Base-by-base conservation (phyloP, 345 rosid species). In the Barbarea vulgaris region DNA sequence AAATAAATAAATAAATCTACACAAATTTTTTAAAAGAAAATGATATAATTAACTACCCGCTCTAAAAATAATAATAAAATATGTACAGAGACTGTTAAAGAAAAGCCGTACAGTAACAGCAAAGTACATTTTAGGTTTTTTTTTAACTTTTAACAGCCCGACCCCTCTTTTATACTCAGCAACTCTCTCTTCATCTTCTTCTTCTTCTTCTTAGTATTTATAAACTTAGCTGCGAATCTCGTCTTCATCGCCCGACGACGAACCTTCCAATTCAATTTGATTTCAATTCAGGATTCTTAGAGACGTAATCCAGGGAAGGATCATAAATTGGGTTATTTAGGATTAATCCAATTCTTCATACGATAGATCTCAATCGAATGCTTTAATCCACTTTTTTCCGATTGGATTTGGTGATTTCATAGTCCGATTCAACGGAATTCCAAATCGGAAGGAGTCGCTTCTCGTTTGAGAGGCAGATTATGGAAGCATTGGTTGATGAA, bases 161-260 rank as follows among this genome's bases (percentile, higher is more conserved):
- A 22, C 56, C 55, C 75, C 46, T 69, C 48, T 69, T 30, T 66
- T 57, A 67, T 11, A 74, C 39, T n/a, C 22, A 39, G 56, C 48
- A 52, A 2, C 13, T 54, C 66, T 76, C 65, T 36, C 69, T 58
- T 50, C 14, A 12, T 42, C 27, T 44, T 21, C 50, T 33, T 37
- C 61, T 61, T 36, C 37, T 36, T 36, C 39, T 10, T 34, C 37
- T 9, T 9, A 25, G 17, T 30, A 47, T 67, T 63, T 77, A 63
- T 62, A 27, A 27, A 66, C 66, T 47, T n/a, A 25, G 67, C 77
- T 64, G 41, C 75, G 69, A 75, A 78, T 78, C 84, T 81, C 84
- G 73, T 78, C 82, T 53, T 75, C 82, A 70, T 70, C 77, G 73
- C 27, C 72, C 30, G 48, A 73, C 30, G 48, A 73, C 33, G 64